These are phyloP conservation scores for Baudoinia panamericana DNA, from an alignment of 495 filamentous ascomycete species.

Conservation along the genomic window DNA sequence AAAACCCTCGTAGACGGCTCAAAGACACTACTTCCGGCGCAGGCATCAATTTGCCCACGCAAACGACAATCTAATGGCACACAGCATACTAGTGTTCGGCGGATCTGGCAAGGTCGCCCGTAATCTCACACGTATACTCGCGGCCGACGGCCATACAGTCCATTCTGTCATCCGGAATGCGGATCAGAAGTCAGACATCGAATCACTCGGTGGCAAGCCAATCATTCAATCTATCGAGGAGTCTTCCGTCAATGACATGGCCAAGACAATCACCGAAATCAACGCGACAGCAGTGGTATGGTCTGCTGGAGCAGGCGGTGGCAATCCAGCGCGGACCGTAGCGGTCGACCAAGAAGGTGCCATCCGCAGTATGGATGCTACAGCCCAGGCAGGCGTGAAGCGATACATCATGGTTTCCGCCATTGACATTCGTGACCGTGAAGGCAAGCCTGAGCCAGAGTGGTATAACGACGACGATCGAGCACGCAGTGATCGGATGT, in stretches of 20 bases:
- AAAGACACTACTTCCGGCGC: no score
- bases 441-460: slow-evolving; percentile 20
- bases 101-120: slow-evolving; percentile 29
- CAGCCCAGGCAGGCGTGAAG: slow-evolving; percentile 25
- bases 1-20: no score
- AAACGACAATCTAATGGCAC: no score
- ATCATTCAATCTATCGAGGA: slow-evolving; percentile 29
- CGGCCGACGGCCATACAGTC: slow-evolving; percentile 23
- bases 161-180: slow-evolving; percentile 27
- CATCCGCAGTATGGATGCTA: slow-evolving; percentile 27
- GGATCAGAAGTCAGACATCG: slow-evolving; percentile 21
- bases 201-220: slow-evolving; percentile 25
- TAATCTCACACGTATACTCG: slow-evolving; percentile 25
- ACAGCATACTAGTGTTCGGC: slow-evolving; percentile 28
- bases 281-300: slow-evolving; percentile 23
- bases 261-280: slow-evolving; percentile 16
- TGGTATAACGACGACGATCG: slow-evolving; percentile 27
- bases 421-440: slow-evolving; percentile 26
- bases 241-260: slow-evolving; percentile 22
- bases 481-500: slow-evolving; percentile 20
- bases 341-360: slow-evolving; percentile 28
- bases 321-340: slow-evolving; percentile 23
- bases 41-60: no score
- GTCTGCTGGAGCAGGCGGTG: slow-evolving; percentile 26
- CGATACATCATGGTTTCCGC: slow-evolving; percentile 27